These are phyloP conservation scores for Blastomyces emzantsi DNA, from an alignment of 2,329 filamentous ascomycete species.

Conservation along the genomic window DNA sequence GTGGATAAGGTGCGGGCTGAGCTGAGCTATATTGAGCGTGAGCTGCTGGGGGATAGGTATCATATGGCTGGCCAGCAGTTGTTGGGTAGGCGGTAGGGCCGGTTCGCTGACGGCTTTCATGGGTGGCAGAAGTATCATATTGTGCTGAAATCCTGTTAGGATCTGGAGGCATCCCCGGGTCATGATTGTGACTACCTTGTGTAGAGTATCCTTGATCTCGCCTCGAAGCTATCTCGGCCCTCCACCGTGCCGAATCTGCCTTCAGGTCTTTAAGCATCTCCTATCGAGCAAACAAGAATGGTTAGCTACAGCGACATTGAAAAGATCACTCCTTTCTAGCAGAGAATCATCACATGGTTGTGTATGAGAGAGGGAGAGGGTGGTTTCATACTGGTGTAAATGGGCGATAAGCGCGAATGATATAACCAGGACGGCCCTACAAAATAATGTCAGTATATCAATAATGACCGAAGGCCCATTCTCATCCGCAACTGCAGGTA, in stretches of 20 bases:
- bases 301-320: background rate
- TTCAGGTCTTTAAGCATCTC: slow-evolving; percentile 49
- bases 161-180: slow-evolving; percentile 28
- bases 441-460: slow-evolving; percentile 27
- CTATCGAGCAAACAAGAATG: slow-evolving; percentile 23
- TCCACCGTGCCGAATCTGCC: slow-evolving; percentile 45
- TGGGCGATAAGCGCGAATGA: slow-evolving; percentile 70
- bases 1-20: background rate
- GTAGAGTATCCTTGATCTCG: slow-evolving; percentile 34
- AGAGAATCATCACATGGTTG: slow-evolving; percentile 10
- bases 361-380: slow-evolving; percentile 5
- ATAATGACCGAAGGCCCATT: background rate
- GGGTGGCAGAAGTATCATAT: slow-evolving; percentile 31
- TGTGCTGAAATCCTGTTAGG: slow-evolving; percentile 32
- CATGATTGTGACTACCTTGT: slow-evolving; percentile 34
- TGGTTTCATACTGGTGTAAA: slow-evolving; percentile 56
- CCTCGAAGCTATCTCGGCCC: slow-evolving; percentile 35
- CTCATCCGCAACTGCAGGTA: background rate
- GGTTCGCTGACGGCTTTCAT: slow-evolving; percentile 31
- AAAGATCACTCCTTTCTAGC: background rate
- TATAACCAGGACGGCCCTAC: slow-evolving; percentile 61
- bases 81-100: slow-evolving; percentile 32
- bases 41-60: slow-evolving; percentile 23
- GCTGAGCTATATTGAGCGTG: slow-evolving; percentile 11
- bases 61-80: slow-evolving; percentile 25